A percentile compares a stretch with the other conserved stretches of the same genome.
Evolutionary conservation across 768 basidiomycete species (phyloP).

Genomic region (Phylloporus scabripes): DNA sequence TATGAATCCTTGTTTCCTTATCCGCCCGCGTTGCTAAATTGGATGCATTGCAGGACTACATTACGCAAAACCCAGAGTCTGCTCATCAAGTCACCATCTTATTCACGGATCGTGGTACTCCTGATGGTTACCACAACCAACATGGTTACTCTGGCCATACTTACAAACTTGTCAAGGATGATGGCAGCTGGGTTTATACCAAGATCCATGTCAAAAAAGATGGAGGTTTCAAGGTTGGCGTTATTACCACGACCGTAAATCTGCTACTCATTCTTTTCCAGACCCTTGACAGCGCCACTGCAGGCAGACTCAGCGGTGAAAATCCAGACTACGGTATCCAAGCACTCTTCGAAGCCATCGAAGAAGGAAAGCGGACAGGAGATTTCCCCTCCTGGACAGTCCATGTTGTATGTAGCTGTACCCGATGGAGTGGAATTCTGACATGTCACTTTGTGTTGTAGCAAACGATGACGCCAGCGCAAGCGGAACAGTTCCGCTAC

Average conservation of each 20-base stretch:
- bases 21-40: background rate
- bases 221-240: constrained; percentile 70
- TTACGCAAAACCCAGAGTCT: constrained; percentile 83
- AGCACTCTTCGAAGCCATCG: constrained; percentile 76
- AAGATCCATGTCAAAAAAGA: constrained; percentile 80
- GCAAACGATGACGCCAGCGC: constrained; percentile 91
- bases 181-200: constrained; percentile 80
- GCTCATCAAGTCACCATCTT: constrained; percentile 87
- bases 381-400: constrained; percentile 84
- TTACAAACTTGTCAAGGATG: constrained; percentile 79
- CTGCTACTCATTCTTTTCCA: constrained; percentile 22
- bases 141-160: constrained; percentile 96
- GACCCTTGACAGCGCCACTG: constrained; percentile 67
- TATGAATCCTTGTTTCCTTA: constrained; percentile 20
- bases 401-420: constrained; percentile 54
- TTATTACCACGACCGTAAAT: background rate
- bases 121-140: constrained; percentile 79
- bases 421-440: background rate
- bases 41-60: constrained; percentile 61
- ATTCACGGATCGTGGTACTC: constrained; percentile 93
- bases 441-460: constrained; percentile 26
- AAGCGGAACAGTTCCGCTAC: constrained; percentile 88
- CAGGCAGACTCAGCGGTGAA: constrained; percentile 58
- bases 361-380: constrained; percentile 40
- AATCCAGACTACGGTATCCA: constrained; percentile 86